Base-by-base conservation (phyloP, 176 grass and related monocot genomes). In the Avena atlantica region DNA sequence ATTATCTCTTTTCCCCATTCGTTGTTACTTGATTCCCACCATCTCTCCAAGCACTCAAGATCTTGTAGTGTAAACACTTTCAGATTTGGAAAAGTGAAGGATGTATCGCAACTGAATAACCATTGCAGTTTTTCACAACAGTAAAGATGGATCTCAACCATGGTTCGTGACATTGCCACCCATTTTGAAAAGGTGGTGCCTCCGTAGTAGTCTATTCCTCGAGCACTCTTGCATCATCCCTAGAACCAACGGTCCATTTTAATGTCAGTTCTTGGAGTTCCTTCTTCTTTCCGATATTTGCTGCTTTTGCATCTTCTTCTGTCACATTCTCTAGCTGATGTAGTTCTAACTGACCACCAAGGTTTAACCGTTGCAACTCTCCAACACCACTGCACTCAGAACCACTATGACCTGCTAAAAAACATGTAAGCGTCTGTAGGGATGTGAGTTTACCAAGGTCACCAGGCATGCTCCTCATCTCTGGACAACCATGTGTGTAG, bases 311-410 rank as follows among this genome's bases (percentile, higher is more conserved):
- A 37, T 36, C 14, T 69, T 69, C 66, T 69, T 69, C 31, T 3
- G 66, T 69, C 14, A 29, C 62, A 5, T 65, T 65, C 62, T 65
- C 24, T 65, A 65, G 62, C 24, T 13, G 62, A 29, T 27, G 3
- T 31, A 66, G 25, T 5, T 66, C 63, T 14, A 66, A 25, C 25
- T 66, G 63, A 40, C 25, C 79, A 44, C 49, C 13, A 1, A 87
- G 85, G 40, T 87, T 83, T 58, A 87, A 73, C 1, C 56, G 17
- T 2, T 80, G 51, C 9, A 87, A n/a, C 34, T 16, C 87, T 75
- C 13, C 3, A 19, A 79, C 73, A 51, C 15, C 56, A 8, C 79
- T 34, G 45, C 65, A 74, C 12, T 57, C 23, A 14, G 68, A 24
- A 27, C 68, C 44, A 29, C 1, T 4, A 6, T 10, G 2, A 70